A percentile compares a stretch with the other conserved stretches of the same genome.
Evolutionary conservation across 768 basidiomycete species (phyloP).

Genomic region (Cyclocybe cylindracea): DNA sequence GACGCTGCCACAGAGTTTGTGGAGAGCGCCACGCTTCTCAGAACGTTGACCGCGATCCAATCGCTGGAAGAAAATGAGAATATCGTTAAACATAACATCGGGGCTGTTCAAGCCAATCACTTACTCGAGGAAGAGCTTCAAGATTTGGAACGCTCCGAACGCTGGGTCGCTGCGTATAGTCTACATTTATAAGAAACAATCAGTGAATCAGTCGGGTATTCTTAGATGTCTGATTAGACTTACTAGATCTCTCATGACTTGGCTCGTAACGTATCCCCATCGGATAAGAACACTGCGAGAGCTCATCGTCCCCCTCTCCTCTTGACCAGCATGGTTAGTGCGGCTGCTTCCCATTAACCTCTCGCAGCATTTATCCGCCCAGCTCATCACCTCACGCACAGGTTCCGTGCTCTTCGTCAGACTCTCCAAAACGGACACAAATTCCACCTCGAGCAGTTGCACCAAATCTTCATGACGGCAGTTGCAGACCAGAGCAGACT

Average conservation of each 20-base stretch:
- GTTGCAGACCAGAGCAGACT: conserved; percentile 91
- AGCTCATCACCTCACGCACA: conserved; percentile 84
- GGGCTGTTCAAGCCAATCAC: conserved; percentile 30
- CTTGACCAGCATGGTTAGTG: conserved; percentile 49
- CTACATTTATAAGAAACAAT: conserved; percentile 35
- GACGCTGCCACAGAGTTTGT: conserved; percentile 92
- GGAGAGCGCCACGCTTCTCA: conserved; percentile 83
- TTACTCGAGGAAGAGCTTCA: conserved; percentile 89
- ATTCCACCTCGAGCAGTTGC: conserved; percentile 83
- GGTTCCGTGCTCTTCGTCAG: conserved; percentile 75
- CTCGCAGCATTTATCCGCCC: conserved; percentile 91
- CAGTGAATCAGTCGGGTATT: neutral
- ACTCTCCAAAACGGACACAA: conserved; percentile 73
- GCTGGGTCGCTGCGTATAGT: conserved; percentile 92
- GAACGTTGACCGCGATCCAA: conserved; percentile 89
- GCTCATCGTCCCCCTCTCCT: conserved; percentile 81
- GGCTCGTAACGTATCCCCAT: conserved; percentile 92
- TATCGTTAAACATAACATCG: conserved; percentile 5
- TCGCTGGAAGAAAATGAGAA: conserved; percentile 49
- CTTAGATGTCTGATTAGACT: conserved; percentile 26
- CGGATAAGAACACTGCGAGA: conserved; percentile 86
- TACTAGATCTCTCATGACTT: conserved; percentile 90
- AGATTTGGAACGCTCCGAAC: conserved; percentile 89
- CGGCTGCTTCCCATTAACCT: conserved; percentile 74
- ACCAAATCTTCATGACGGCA: conserved; percentile 89